Base-by-base conservation (phyloP, 805 yeast species). In the Sugiyamaella boreocaroliniensis region DNA sequence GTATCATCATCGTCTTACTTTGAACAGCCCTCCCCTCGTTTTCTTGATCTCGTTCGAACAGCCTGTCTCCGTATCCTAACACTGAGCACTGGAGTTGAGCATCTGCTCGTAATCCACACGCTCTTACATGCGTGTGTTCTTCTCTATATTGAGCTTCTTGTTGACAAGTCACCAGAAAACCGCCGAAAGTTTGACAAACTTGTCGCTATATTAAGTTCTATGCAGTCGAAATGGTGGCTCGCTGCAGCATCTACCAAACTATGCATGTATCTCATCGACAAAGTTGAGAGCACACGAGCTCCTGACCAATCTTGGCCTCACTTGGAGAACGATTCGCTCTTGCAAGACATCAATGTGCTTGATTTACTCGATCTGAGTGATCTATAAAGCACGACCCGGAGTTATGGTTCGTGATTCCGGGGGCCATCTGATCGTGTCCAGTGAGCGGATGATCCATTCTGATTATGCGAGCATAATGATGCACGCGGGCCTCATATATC, bases 211-310 rank as follows among this genome's bases (percentile, higher is more conserved):
- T 20, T 45, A 14, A 29, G 18, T 14, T 11, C 11, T 11, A 15
- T 29, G 16, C 40, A 32, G 41, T 20, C 12, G 7, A 34, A 14
- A 12, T 45, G 48, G 48, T 45, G 48, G 48, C 41, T 45, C 6
- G 48, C 48, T 12, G 48, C 48, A n/a, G 42, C 48, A 4, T 45
- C 48, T 45, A 15, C 40, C 9, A 45, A 34, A 32, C 26, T 45
- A 2, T 45, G 40, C 7, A 20, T 10, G 6, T 45, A 29, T 4
- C 34, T 45, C 19, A 29, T 14, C n/a, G 14, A 5, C 22, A 10
- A 45, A 45, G 48, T 15, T 20, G 14, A 7, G 15, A 12, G 18
- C 11, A 15, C 20, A 45, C 10, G 26, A 18, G n/a, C 47, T 10
- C 14, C 15, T 19, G 18, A 15, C 16, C 20, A 22, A 19, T 12